phyloP scores from a whole-genome alignment of 768 basidiomycete genomes.

The Thelephora ganbajun region DNA sequence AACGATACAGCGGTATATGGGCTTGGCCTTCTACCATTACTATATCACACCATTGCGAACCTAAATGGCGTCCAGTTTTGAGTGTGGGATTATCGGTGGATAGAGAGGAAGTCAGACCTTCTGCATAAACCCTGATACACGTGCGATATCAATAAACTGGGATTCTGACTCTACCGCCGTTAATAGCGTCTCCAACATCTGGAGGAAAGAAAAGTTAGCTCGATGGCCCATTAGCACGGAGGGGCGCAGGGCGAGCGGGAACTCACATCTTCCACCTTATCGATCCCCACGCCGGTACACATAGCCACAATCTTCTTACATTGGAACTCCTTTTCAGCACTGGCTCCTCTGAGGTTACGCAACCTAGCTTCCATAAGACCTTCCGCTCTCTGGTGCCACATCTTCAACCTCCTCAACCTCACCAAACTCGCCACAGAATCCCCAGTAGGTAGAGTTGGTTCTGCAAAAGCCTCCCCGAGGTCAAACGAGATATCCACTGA shows the following conservation, averaged over 20 bases:
- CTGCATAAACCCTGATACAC: constrained; percentile 86
- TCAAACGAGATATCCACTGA: constrained; percentile 48
- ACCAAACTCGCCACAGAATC: constrained; percentile 51
- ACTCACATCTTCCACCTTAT: constrained; percentile 83
- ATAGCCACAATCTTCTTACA: constrained; percentile 86
- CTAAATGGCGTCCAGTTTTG: constrained; percentile 14
- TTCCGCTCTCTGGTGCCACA: constrained; percentile 77
- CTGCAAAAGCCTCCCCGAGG: constrained; percentile 35
- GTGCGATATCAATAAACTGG: constrained; percentile 66
- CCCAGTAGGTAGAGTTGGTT: constrained; percentile 52
- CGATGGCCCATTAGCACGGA: neutral
- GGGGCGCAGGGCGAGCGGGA: neutral
- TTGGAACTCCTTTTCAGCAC: constrained; percentile 81
- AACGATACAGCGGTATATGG: constrained; percentile 9
- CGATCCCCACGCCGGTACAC: constrained; percentile 75
- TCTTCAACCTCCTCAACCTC: constrained; percentile 57
- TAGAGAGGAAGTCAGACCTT: constrained; percentile 35
- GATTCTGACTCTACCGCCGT: constrained; percentile 82
- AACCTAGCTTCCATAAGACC: constrained; percentile 59
- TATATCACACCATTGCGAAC: constrained; percentile 52
- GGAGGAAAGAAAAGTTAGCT: constrained; percentile 2
- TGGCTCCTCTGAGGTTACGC: constrained; percentile 57
- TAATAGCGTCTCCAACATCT: constrained; percentile 79
- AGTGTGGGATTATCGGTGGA: neutral
- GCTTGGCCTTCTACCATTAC: neutral